These are phyloP conservation scores for Trichoderma harzianum DNA, from an alignment of 2,329 filamentous ascomycete species.

Conservation along the genomic window DNA sequence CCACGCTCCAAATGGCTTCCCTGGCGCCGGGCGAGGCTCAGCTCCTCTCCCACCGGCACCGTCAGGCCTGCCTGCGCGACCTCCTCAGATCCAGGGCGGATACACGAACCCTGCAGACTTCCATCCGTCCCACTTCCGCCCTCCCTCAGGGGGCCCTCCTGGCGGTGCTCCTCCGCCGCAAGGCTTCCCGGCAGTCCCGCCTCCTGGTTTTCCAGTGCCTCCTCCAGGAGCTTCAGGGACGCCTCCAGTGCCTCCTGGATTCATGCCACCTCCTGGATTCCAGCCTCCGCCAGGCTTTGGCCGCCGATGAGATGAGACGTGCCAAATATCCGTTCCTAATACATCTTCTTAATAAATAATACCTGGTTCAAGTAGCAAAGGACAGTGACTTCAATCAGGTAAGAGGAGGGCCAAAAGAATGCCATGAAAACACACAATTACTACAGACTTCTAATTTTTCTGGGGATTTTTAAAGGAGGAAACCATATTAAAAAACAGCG, in stretches of 20 bases:
- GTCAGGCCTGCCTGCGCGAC: slow-evolving; percentile 48
- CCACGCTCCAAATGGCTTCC: slow-evolving; percentile 24
- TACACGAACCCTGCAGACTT: slow-evolving; percentile 48
- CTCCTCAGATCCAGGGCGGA: slow-evolving; percentile 44
- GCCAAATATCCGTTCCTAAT: background rate
- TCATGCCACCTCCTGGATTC: slow-evolving; percentile 43
- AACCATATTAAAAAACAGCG: background rate
- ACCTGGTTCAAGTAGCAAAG: background rate
- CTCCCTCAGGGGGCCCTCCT: slow-evolving; percentile 24
- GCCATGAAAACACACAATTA: slow-evolving; percentile 1
- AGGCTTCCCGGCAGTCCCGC: slow-evolving; percentile 37
- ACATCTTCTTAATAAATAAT: background rate
- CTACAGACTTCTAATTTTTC: background rate
- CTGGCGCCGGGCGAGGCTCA: slow-evolving; percentile 27
- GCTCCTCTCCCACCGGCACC: slow-evolving; percentile 47
- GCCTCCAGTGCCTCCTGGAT: slow-evolving; percentile 41
- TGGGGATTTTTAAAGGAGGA: background rate
- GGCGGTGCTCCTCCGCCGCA: slow-evolving; percentile 39
- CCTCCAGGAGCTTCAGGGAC: slow-evolving; percentile 33
- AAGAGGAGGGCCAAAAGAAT: slow-evolving; percentile 7
- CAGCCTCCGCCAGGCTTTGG: slow-evolving; percentile 45
- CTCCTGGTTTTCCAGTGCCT: slow-evolving; percentile 40
- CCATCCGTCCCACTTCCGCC: slow-evolving; percentile 43
- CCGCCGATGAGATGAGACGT: slow-evolving; percentile 35
- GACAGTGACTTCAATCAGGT: background rate